Base-by-base conservation (phyloP, 2,329 filamentous ascomycete species). In the Knufia petricola region DNA sequence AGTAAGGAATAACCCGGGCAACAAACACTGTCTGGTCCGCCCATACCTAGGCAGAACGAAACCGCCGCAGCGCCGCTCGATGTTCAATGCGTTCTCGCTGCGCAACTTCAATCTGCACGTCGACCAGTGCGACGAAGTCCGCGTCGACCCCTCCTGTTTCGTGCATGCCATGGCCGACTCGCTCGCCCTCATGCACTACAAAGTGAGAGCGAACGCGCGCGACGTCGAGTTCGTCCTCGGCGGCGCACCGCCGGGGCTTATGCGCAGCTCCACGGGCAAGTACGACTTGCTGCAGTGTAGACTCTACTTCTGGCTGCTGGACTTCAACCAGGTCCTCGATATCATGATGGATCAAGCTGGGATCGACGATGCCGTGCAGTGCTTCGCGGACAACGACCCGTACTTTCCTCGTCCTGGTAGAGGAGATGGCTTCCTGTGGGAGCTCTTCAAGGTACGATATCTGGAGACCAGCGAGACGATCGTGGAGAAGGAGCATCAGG, bases 151-250 rank as follows among this genome's bases (percentile, higher is more conserved):
- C 59, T 77, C 0, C 52, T 28, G 26, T 28, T 28, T 6, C 6
- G 69, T 72, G 0, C 47, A 48, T 1, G 60, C 62, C 0, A 76
- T 80, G 68, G 77, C 71, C 0, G 67, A 73, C 4, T 64, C 68
- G 0, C 64, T 79, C 0, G 75, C 76, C 0, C 62, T 72, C 3
- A 61, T 78, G 49, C 70, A 76, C 52, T 80, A 73, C 75, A 41
- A 54, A 1, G 69, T 64, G 0, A 54, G 61, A 6, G 58, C 76
- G 0, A 74, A 79, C 52, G 75, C 69, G 0, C 72, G 72, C 31
- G 75, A 78, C 41, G 65, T 80, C 1, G 73, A 80, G 43, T 79
- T 78, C 53, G 76, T 79, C 0, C 66, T 79, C 1, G 64, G 48
- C 17, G 39, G 51, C 10, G 13, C 30, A 13, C 52, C 20, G 36